Evolutionary conservation across 495 filamentous ascomycete genomes (phyloP).

Genomic region (Penicillium atrosanguineum): DNA sequence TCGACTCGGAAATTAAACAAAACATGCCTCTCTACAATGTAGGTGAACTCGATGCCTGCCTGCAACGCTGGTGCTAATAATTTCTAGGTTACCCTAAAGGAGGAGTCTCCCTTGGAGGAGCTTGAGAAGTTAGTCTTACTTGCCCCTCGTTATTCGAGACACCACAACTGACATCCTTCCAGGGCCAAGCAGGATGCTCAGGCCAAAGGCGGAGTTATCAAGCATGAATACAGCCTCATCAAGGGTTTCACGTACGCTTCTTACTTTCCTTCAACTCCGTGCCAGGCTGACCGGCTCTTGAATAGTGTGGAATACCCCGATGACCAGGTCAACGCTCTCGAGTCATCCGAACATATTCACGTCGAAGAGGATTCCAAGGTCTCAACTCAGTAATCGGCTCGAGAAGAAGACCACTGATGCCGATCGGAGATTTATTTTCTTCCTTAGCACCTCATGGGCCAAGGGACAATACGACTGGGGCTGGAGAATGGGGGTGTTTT

Average conservation of each 20-base stretch:
- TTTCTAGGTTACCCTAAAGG: conserved; percentile 74
- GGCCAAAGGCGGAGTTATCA: conserved; percentile 76
- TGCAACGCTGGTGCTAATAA: conserved; percentile 16
- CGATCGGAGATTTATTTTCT: not conserved
- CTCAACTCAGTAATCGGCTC: conserved; percentile 57
- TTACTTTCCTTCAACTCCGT: not conserved
- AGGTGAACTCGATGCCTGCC: conserved; percentile 22
- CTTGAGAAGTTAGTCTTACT: conserved; percentile 55
- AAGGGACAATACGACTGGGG: not conserved
- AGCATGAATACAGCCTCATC: conserved; percentile 78
- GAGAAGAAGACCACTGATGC: not conserved
- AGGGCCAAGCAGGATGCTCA: conserved; percentile 71
- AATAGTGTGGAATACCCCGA: conserved; percentile 71
- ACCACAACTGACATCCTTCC: not conserved
- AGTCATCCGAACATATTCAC: conserved; percentile 65
- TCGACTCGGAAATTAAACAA: conserved; percentile 1
- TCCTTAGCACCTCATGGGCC: not conserved
- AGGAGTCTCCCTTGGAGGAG: conserved; percentile 56
- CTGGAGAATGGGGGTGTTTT: conserved; percentile 5
- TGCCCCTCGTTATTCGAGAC: not conserved
- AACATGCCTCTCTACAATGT: conserved; percentile 75
- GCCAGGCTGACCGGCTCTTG: conserved; percentile 11
- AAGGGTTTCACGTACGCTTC: conserved; percentile 82
- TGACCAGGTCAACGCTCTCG: conserved; percentile 59
- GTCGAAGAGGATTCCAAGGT: conserved; percentile 74